Percentiles rank a stretch among this genome's conserved stretches.
Conservation (phyloP, 768 basidiomycete species). For the Tricholoma bakamatsutake region DNA sequence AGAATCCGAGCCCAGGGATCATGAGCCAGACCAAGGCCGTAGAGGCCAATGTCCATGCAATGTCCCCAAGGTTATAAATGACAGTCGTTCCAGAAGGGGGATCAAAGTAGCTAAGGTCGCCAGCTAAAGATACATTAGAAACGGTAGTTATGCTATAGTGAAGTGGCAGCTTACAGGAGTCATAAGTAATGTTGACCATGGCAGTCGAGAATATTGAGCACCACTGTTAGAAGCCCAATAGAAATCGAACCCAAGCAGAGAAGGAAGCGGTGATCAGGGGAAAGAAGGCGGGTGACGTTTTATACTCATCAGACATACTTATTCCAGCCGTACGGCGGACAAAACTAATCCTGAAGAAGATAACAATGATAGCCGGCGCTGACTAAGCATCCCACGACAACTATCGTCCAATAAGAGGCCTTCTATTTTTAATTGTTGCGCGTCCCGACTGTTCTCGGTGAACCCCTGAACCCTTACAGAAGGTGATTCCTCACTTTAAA, state of each 20-base stretch:
- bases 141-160: too few species aligned
- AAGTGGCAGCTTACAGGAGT: conserved; percentile 18
- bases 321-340: neutral
- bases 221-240: neutral
- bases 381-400: neutral
- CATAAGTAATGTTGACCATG: conserved; percentile 30
- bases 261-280: neutral
- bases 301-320: neutral
- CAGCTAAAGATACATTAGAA: conserved; percentile 22
- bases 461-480: too few species aligned
- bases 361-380: neutral
- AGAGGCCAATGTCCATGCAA: conserved; percentile 55
- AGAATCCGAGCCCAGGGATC: conserved; percentile 82
- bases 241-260: neutral
- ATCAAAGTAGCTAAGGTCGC: conserved; percentile 28
- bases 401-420: conserved; percentile 1
- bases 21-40: conserved; percentile 84
- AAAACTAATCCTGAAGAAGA: neutral
- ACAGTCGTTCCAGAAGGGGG: conserved; percentile 22
- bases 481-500: neutral
- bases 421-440: neutral
- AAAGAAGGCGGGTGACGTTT: neutral
- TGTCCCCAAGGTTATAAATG: conserved; percentile 45
- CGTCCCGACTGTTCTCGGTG: too few species aligned
- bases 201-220: conserved; percentile 1